Conservation (phyloP, 192 early-diverging fungal species). For the Tieghemiomyces parasiticus region DNA sequence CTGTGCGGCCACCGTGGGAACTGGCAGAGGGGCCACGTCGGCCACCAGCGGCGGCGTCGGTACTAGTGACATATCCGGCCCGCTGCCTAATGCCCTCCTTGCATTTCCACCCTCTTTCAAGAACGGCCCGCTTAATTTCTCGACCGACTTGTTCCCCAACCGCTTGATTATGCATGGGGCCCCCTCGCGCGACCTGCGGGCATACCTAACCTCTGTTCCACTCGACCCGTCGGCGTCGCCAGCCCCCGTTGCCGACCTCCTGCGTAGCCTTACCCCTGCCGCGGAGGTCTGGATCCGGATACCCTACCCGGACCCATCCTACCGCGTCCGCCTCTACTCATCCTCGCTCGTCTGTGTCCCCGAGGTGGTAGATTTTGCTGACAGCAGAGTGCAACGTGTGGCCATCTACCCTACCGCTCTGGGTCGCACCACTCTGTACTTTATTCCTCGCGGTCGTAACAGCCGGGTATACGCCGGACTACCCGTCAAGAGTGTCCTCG, state of each 20-base stretch:
- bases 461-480: background rate
- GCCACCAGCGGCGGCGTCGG: background rate
- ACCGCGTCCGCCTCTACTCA: background rate
- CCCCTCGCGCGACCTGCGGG: background rate
- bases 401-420: background rate
- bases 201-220: background rate
- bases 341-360: background rate
- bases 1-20: background rate
- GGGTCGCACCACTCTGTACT: background rate
- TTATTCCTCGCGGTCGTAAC: background rate
- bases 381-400: background rate
- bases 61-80: too few species aligned
- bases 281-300: background rate
- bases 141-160: background rate
- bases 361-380: background rate
- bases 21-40: too few species aligned
- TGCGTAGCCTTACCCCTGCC: background rate
- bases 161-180: background rate
- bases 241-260: background rate
- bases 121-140: slow-evolving; percentile 1
- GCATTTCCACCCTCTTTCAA: background rate
- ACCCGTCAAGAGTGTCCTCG: slow-evolving; percentile 23
- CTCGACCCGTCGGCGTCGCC: background rate
- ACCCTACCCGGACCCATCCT: slow-evolving; percentile 4
- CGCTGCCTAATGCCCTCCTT: background rate